phyloP scores from a whole-genome alignment of 2,329 filamentous ascomycete genomes.

The Alternaria brassicicola region DNA sequence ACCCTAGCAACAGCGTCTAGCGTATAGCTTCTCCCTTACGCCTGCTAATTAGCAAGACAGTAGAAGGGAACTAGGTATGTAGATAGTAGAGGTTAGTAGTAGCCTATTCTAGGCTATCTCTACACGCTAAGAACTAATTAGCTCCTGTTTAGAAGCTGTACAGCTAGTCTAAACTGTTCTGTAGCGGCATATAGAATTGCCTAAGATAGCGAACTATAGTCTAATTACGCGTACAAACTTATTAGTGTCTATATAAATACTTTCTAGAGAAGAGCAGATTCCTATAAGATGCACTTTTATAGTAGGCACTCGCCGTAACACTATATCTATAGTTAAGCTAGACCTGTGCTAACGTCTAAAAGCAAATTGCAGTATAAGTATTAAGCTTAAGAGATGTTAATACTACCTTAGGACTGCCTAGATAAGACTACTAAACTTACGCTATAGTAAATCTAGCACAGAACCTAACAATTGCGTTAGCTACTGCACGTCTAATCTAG shows the following conservation, averaged over 20 bases:
- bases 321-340: slow-evolving; percentile 4
- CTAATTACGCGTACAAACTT: neutral
- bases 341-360: neutral
- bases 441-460: slow-evolving; percentile 6
- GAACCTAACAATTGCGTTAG: slow-evolving; percentile 8
- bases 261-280: neutral
- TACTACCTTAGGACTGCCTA: slow-evolving; percentile 16
- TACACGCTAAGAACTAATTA: slow-evolving; percentile 16
- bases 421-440: slow-evolving; percentile 9
- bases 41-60: slow-evolving; percentile 12
- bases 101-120: neutral
- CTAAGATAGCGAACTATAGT: neutral
- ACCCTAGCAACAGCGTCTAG: slow-evolving; percentile 4
- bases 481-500: slow-evolving; percentile 12
- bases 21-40: neutral
- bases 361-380: neutral
- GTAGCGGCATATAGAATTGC: slow-evolving; percentile 11
- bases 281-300: slow-evolving; percentile 2
- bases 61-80: slow-evolving; percentile 12
- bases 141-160: slow-evolving; percentile 8
- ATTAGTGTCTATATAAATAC: slow-evolving; percentile 6
- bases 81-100: slow-evolving; percentile 3
- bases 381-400: slow-evolving; percentile 1
- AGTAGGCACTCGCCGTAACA: neutral
- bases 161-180: slow-evolving; percentile 11